A percentile compares a stretch with the other conserved stretches of the same genome.
These are phyloP conservation scores for Paraglomus brasilianum DNA, from an alignment of 192 early-diverging fungal species.

Conservation along the genomic window DNA sequence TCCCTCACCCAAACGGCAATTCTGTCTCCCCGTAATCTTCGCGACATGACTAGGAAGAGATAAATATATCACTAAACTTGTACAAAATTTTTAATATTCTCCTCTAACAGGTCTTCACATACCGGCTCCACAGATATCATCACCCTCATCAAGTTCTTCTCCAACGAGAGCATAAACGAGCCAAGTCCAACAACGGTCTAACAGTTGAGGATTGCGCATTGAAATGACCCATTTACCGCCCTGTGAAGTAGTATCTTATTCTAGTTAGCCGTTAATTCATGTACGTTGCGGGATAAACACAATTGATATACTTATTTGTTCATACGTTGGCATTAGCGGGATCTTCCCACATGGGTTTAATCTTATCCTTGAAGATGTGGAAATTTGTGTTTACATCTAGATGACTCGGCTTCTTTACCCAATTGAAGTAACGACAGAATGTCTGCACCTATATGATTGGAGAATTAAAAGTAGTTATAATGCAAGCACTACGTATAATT, in stretches of 20 bases:
- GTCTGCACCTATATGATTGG: constrained; percentile 35
- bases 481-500: not conserved
- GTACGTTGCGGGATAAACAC: not conserved
- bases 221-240: constrained; percentile 48
- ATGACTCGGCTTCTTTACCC: constrained; percentile 44
- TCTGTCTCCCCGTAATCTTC: constrained; percentile 40
- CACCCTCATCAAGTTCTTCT: constrained; percentile 41
- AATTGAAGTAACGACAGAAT: constrained; percentile 46
- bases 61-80: not conserved
- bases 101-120: not conserved
- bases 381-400: constrained; percentile 43
- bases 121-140: constrained; percentile 49
- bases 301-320: not conserved
- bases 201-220: constrained; percentile 36
- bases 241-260: constrained; percentile 21
- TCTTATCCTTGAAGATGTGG: constrained; percentile 46
- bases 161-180: constrained; percentile 44
- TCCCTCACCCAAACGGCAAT: constrained; percentile 47
- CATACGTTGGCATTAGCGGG: constrained; percentile 46
- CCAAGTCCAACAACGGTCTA: constrained; percentile 47
- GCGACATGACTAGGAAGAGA: constrained; percentile 36
- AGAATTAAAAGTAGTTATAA: not conserved
- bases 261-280: not conserved
- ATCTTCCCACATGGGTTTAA: constrained; percentile 51
- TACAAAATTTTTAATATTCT: not conserved